Percentiles rank a stretch among this genome's conserved stretches.
These are phyloP conservation scores for Phytophthora sojae DNA, from an alignment of 352 stramenopile genomes.

Conservation along the genomic window DNA sequence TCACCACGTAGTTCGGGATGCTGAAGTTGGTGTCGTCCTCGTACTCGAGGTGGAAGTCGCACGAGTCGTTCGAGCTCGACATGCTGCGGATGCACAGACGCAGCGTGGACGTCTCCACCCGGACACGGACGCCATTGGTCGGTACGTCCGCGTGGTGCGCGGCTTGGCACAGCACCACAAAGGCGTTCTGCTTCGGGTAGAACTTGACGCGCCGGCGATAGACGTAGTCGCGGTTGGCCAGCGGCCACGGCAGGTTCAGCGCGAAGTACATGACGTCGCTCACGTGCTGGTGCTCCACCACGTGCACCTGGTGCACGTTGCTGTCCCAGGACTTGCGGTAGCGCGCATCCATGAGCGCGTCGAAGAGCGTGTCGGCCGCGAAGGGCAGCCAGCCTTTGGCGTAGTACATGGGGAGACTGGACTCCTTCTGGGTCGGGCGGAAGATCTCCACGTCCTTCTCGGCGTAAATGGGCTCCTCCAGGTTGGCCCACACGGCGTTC, in stretches of 20 bases:
- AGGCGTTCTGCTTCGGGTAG: constrained; percentile 58
- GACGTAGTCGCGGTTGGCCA: constrained; percentile 82
- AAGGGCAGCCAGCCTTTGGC: constrained; percentile 77
- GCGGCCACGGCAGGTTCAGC: constrained; percentile 67
- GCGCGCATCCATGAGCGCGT: constrained; percentile 62
- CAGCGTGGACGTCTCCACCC: constrained; percentile 71
- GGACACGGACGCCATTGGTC: constrained; percentile 45
- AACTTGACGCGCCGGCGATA: constrained; percentile 71
- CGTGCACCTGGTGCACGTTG: constrained; percentile 51
- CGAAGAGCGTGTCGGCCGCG: constrained; percentile 75
- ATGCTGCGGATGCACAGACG: constrained; percentile 70
- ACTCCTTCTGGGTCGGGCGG: constrained; percentile 54
- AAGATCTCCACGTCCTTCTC: constrained; percentile 84
- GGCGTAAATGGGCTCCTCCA: constrained; percentile 73
- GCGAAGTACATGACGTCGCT: constrained; percentile 77
- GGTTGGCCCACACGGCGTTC: constrained; percentile 62
- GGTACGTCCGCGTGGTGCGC: constrained; percentile 59
- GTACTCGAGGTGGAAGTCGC: constrained; percentile 80
- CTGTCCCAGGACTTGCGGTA: constrained; percentile 71
- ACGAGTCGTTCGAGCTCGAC: constrained; percentile 55
- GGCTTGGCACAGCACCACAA: constrained; percentile 73
- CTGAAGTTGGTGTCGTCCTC: constrained; percentile 84
- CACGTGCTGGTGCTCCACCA: constrained; percentile 54
- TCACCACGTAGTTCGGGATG: constrained; percentile 77
- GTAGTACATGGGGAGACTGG: constrained; percentile 73